Conservation (phyloP, 2,329 filamentous ascomycete species). For the Diaporthe sp. region DNA sequence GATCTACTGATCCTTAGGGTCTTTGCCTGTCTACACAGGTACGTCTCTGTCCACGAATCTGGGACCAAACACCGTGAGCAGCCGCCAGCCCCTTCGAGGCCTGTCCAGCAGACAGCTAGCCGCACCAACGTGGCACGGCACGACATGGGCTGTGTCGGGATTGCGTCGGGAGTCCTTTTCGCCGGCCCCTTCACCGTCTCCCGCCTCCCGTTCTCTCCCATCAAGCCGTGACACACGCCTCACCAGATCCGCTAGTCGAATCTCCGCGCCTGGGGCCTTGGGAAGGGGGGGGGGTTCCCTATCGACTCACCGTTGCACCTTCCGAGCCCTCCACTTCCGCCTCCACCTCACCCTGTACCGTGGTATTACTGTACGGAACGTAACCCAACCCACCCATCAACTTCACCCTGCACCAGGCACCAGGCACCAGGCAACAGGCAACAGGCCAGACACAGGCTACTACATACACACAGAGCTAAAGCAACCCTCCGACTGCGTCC, state of each 20-base stretch:
- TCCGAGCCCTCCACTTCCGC: slow-evolving; percentile 25
- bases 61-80: not conserved
- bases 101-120: not conserved
- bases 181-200: slow-evolving; percentile 21
- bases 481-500: not conserved
- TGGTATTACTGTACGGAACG: not conserved
- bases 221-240: slow-evolving; percentile 22
- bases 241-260: slow-evolving; percentile 27
- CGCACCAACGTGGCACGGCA: not conserved
- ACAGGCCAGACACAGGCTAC: not conserved
- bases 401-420: not conserved
- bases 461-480: not conserved
- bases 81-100: not conserved
- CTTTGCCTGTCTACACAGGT: no score
- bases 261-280: slow-evolving; percentile 21
- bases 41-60: not conserved
- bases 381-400: slow-evolving; percentile 6
- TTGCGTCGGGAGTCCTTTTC: not conserved
- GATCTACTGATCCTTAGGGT: not conserved
- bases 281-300: not conserved
- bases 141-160: not conserved
- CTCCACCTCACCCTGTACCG: slow-evolving; percentile 17
- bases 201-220: not conserved
- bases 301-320: slow-evolving; percentile 31
- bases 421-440: not conserved